Evolutionary conservation across 2,329 filamentous ascomycete species (phyloP), one percentile per base, ranked within the genome.

Genomic region (Cyphellophora attinorum): DNA sequence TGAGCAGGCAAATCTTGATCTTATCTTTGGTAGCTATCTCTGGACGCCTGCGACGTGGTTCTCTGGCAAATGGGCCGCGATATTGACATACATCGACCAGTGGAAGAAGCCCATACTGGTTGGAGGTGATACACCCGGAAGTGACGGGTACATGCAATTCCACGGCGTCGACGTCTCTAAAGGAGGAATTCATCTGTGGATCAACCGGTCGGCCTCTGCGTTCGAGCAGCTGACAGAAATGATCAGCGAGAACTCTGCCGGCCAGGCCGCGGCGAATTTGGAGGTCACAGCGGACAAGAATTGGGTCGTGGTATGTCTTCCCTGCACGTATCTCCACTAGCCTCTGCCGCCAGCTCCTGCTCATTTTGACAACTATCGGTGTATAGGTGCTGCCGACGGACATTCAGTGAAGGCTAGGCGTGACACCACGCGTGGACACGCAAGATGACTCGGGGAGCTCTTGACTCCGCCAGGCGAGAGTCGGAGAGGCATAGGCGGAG

Each of bases 41-140:
- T 37, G 34, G 34, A 19, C 34, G 5, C 34, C 34, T 13, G 3
- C 14, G 6, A 37, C 34, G n/a, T 37, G 34, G 34, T 25, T 19
- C 12, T 19, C 16, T 6, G 34, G 34, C 34, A 37, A 37, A 21
- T 31, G 28, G 34, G 34, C 34, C 6, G 34, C 34, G 5, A 37
- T 37, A 6, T 13, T 37, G 11, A 27, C 29, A 25, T 37, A 37
- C 18, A 37, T 37, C 13, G 34, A 37, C 12, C 34, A 32, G 28
- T 37, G 34, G 34, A 37, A 37, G 34, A 37, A 32, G 18, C 34
- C 34, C 6, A 27, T 37, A 11, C 29, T 37, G n/a, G 34, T 37
- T 3, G 34, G 14, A 5, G 34, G 34, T 10, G 34, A 37, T 27
- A 32, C 34, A 16, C 34, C 34, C 4, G 19, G 5, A 11, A 23